A percentile compares a stretch with the other conserved stretches of the same genome.
phyloP scores from a whole-genome alignment of 2,329 filamentous ascomycete species.

The Coniochaeta ligniaria region DNA sequence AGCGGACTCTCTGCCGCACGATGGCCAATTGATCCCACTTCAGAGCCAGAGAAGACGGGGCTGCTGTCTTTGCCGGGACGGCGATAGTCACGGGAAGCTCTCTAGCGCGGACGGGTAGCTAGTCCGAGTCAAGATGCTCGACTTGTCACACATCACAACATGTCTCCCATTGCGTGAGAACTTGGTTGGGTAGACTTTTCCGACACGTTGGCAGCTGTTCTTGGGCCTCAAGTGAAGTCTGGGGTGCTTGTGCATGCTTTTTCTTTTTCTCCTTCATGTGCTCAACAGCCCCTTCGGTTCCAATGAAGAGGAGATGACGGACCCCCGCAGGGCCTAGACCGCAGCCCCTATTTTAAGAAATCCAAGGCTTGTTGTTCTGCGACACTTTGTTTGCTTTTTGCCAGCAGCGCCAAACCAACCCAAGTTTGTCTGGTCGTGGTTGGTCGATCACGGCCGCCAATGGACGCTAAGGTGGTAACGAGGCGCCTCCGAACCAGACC shows the following conservation, averaged over 20 bases:
- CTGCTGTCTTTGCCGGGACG: background rate
- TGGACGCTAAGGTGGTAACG: background rate
- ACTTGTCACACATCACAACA: background rate
- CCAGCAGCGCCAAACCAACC: background rate
- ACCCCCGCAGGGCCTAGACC: background rate
- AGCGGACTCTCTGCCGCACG: background rate
- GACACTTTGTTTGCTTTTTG: background rate
- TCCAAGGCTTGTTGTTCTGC: background rate
- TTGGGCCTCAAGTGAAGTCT: background rate
- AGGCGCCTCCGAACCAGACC: background rate
- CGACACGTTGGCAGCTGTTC: background rate
- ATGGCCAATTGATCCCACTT: background rate
- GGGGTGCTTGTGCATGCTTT: background rate
- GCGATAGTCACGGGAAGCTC: background rate
- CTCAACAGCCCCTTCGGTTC: background rate
- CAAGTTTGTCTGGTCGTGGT: background rate
- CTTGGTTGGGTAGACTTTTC: background rate
- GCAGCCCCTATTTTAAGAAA: background rate
- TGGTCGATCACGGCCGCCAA: background rate
- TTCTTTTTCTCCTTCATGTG: background rate
- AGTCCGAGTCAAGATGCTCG: background rate
- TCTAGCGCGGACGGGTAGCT: background rate
- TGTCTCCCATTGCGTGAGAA: background rate
- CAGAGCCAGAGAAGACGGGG: background rate
- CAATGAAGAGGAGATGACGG: background rate